Evolutionary conservation across 2,329 filamentous ascomycete genomes (phyloP), one percentile per base, ranked within the genome.

Genomic region (Aureobasidium sp.): DNA sequence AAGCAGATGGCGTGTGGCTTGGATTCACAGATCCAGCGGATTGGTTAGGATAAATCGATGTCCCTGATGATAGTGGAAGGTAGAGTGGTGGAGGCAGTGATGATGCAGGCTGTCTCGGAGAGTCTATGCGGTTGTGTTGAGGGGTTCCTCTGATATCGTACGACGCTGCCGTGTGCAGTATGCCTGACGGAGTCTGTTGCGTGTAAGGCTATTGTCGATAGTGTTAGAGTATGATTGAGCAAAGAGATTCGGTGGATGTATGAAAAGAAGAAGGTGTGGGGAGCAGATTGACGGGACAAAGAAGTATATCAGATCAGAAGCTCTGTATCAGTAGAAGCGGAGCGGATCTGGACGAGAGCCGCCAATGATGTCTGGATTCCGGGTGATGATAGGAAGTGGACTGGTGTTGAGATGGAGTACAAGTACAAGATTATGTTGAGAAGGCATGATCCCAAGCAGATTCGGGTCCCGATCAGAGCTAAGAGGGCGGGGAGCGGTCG

Each of bases 341-440:
- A 53, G 21, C 33, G 21, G 35, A 27, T 19, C 10, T 35, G 27
- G 29, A 19, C 33, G 23, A 40, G 15, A 37, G 15, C 35, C 33
- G 17, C 5, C 10, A 31, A 54, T 17, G 50, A n/a, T 54, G 31
- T 19, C 40, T 43, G 51, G 21, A 33, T 8, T 43, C 25, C 10
- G n/a, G 3, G 17, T 43, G 43, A 29, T 11, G 9, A n/a, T 40
- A 7, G 15, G 23, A 29, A 23, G 46, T 38, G 21, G 10, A 38
- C 10, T 33, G 43, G 19, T 49, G 55, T 58, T 58, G 55, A 40
- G 55, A 49, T 29, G 35, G n/a, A 31, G 43, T 58, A 58, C 55
- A 58, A 49, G 43, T 49, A 58, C 55, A 49, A 49, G 31, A 58
- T 38, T 47, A 25, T 40, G 55, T 58, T 53, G 55, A 47, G 29